These are phyloP conservation scores for Venturia aucupariae DNA, from an alignment of 2,329 filamentous ascomycete genomes.

Conservation along the genomic window DNA sequence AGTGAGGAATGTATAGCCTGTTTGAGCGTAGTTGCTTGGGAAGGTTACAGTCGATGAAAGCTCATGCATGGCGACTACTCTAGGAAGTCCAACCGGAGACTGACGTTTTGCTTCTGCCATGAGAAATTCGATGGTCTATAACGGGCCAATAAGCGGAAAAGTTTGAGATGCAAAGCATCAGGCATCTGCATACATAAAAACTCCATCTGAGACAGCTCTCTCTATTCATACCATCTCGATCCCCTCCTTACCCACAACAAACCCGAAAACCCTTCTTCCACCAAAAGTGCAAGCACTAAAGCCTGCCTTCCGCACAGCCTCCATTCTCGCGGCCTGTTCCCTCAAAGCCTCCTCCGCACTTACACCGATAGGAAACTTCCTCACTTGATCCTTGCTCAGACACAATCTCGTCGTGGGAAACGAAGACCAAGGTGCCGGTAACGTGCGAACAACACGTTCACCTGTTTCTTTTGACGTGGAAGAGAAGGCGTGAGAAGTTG, in stretches of 20 bases:
- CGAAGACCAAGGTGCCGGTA: slow-evolving; percentile 26
- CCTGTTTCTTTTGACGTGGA: slow-evolving; percentile 12
- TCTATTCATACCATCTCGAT: not conserved
- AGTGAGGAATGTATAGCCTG: not conserved
- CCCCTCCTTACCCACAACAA: not conserved
- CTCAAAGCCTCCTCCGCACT: slow-evolving; percentile 29
- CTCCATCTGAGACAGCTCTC: not conserved
- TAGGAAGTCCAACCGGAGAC: not conserved
- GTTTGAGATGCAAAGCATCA: not conserved
- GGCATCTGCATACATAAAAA: not conserved
- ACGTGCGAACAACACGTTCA: not conserved
- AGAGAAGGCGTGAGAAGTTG: slow-evolving; percentile 19
- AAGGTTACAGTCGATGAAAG: not conserved
- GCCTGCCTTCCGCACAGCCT: slow-evolving; percentile 27
- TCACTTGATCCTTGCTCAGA: slow-evolving; percentile 25
- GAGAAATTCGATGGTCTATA: not conserved
- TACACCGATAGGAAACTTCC: slow-evolving; percentile 29
- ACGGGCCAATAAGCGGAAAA: too few species aligned
- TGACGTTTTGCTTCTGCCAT: not conserved
- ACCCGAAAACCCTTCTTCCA: not conserved
- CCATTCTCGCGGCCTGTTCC: slow-evolving; percentile 27
- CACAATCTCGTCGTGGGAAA: slow-evolving; percentile 25
- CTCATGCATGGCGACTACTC: not conserved
- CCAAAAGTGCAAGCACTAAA: slow-evolving; percentile 21
- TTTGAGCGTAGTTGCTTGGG: not conserved